Evolutionary conservation across 2,329 filamentous ascomycete species (phyloP), one percentile per base, ranked within the genome.

Genomic region (Fusarium sp.): DNA sequence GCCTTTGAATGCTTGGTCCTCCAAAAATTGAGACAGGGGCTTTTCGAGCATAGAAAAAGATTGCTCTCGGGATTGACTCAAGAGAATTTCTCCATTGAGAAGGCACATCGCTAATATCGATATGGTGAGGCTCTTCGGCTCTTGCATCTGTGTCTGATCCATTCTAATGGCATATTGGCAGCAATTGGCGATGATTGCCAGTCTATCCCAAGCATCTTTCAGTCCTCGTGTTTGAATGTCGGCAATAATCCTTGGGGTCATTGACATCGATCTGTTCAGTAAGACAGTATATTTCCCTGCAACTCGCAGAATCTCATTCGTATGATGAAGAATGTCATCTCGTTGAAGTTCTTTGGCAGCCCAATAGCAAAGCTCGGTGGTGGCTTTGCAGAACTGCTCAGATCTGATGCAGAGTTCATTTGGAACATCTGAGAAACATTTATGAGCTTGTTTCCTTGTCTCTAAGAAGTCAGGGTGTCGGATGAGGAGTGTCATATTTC

Each of bases 151-250:
- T 19, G 6, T 23, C 10, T 26, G 12, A n/a, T 49, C 4, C 21
- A 42, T 40, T 12, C 17, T 4, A 3, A 28, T 42, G 28, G 1
- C 5, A 6, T 56, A 56, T 19, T 56, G 44, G 28, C 28, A 56
- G 7, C 44, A 56, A 26, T 56, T 56, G 19, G 52, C 52, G 10
- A 50, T 56, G 9, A 56, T 56, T n/a, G 44, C 36, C 28, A 42
- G 21, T 10, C n/a, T 49, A 28, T 56, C 52, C 52, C 36, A 49
- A 28, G 44, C 2, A 2, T 42, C 14, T 4, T 2, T 0, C 7
- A 55, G 12, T 1, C 26, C 1, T 21, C 36, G 44, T 9, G 4
- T 49, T 8, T 49, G 14, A 9, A 56, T 56, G 7, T 56, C 52
- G 6, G 2, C 3, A 36, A 56, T 26, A 21, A 56, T 14, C 11